phyloP scores from a whole-genome alignment of 176 grass and related monocot species.

The Oryza longistaminata region DNA sequence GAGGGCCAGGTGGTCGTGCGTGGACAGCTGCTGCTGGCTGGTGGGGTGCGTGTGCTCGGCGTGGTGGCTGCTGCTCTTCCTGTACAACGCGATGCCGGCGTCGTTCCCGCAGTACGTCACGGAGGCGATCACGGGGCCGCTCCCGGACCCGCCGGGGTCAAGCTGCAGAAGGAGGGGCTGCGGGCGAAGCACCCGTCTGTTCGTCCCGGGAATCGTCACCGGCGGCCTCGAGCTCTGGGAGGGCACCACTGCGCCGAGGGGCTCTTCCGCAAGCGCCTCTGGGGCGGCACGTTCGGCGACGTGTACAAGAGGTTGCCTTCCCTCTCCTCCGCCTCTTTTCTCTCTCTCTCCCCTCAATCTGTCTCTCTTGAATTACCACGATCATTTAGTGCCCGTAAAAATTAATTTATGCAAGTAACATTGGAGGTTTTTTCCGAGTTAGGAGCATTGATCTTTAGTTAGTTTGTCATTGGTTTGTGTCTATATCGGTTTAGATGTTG shows the following conservation, averaged over 20 bases:
- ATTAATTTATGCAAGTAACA: no score
- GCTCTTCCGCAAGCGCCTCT: slow-evolving; percentile 92
- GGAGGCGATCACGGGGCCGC: slow-evolving; percentile 88
- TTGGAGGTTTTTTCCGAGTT: background rate
- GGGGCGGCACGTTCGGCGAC: slow-evolving; percentile 95
- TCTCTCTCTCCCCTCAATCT: background rate
- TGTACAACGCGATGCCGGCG: slow-evolving; percentile 97
- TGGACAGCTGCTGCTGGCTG: slow-evolving; percentile 90
- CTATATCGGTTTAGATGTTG: slow-evolving; percentile 17
- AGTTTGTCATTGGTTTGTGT: slow-evolving; percentile 19
- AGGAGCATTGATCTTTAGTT: background rate
- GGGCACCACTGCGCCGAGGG: slow-evolving; percentile 89
- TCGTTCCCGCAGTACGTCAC: slow-evolving; percentile 96
- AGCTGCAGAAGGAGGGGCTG: slow-evolving; percentile 93
- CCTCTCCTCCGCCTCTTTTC: background rate
- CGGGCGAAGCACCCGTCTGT: slow-evolving; percentile 84
- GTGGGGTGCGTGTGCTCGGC: slow-evolving; percentile 85
- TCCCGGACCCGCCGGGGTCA: slow-evolving; percentile 90
- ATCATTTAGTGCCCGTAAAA: background rate
- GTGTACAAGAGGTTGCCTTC: slow-evolving; percentile 85
- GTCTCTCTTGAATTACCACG: background rate
- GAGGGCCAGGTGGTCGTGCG: slow-evolving; percentile 70
- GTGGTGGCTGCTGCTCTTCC: slow-evolving; percentile 95
- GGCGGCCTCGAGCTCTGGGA: slow-evolving; percentile 98
- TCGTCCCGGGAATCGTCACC: slow-evolving; percentile 95